Conservation (phyloP, 179 eudicot species). For the Camellia oleifera region DNA sequence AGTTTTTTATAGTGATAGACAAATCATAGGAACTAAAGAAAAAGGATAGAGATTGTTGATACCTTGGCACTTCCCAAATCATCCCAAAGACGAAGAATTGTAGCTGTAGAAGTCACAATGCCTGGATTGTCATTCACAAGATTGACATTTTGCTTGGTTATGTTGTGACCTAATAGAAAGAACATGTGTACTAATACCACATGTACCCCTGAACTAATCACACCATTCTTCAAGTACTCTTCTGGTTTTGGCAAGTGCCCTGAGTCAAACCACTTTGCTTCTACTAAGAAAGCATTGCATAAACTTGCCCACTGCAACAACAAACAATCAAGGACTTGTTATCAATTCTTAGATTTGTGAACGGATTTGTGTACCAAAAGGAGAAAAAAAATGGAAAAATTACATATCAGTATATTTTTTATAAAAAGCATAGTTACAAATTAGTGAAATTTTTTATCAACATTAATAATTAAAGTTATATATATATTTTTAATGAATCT, state of each 20-base stretch:
- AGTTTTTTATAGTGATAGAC: no score
- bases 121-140: slow-evolving; percentile 13
- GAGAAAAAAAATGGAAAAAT: no score
- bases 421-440: no score
- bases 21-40: not conserved
- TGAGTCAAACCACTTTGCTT: slow-evolving; percentile 47
- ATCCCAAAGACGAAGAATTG: slow-evolving; percentile 57
- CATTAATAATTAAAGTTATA: no score
- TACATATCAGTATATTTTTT: no score
- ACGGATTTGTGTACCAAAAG: no score
- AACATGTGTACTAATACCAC: slow-evolving; percentile 35
- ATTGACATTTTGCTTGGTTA: slow-evolving; percentile 6
- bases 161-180: slow-evolving; percentile 36
- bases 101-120: slow-evolving; percentile 30
- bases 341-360: no score
- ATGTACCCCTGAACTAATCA: slow-evolving; percentile 38
- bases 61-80: slow-evolving; percentile 51
- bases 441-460: no score
- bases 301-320: slow-evolving; percentile 39
- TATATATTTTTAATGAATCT: no score
- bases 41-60: not conserved
- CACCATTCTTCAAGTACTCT: slow-evolving; percentile 42
- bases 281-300: slow-evolving; percentile 46
- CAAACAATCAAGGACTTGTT: not conserved
- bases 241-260: slow-evolving; percentile 29